Conservation (phyloP, 306 rosid genomes). For the Prunus fruticosa region DNA sequence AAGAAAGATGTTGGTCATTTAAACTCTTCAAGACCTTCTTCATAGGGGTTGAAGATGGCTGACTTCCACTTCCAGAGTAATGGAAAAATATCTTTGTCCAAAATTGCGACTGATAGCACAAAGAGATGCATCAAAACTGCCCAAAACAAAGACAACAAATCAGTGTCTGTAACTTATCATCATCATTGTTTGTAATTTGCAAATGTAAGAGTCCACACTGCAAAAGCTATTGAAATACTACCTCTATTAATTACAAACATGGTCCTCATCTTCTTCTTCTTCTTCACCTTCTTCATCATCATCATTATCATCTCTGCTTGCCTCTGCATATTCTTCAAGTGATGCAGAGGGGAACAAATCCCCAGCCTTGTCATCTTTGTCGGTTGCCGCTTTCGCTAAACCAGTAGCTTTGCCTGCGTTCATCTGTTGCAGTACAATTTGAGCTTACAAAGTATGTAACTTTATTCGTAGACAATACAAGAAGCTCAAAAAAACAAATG, state of each 20-base stretch:
- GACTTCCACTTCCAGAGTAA: background rate
- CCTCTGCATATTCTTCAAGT: conserved; percentile 56
- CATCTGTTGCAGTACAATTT: conserved; percentile 46
- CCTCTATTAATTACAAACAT: background rate
- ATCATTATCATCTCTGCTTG: conserved; percentile 21
- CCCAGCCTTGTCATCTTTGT: conserved; percentile 52
- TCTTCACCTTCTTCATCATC: conserved; percentile 8
- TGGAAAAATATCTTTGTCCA: background rate
- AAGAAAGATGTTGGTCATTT: background rate
- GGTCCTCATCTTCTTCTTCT: background rate
- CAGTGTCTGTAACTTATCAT: too few relatives aligned
- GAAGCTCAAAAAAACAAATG: background rate
- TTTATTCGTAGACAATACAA: background rate
- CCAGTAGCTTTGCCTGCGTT: conserved; percentile 52
- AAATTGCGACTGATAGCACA: background rate
- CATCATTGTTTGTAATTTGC: too few relatives aligned
- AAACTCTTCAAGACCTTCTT: background rate
- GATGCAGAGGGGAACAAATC: conserved; percentile 58
- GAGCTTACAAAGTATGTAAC: background rate
- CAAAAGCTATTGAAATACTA: background rate
- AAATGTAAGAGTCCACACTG: too few relatives aligned
- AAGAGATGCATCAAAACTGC: background rate
- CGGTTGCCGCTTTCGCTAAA: conserved; percentile 25
- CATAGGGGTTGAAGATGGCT: background rate
- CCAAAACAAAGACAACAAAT: too few relatives aligned